Base-by-base conservation (phyloP, 225 moss, liverwort and hornwort genomes). In the Thuidium tamariscinum region DNA sequence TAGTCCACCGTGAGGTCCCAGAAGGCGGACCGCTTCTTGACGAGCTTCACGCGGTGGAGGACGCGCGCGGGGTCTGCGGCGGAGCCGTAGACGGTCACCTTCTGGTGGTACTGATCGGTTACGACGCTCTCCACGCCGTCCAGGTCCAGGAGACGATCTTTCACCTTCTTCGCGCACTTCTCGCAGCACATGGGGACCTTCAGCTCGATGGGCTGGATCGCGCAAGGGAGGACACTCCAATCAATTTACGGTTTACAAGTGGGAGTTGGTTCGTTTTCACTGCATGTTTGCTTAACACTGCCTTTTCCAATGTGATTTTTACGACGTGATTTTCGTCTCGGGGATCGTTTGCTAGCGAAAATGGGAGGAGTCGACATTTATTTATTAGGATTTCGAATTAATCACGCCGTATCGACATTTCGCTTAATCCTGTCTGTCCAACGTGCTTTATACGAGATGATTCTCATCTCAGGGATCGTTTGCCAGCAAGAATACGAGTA, bases 161-260 rank as follows among this genome's bases (percentile, higher is more conserved):
- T 90, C 48, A 91, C 90, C 78, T 91, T 91, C 85, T 86, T 91
- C 20, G 85, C 87, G 52, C 93, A 93, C 82, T 91, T 89, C 74
- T 93, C 89, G 74, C 91, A 90, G 90, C 87, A 93, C 90, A 93
- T 91, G 6, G 91, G 93, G 41, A 93, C 91, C 81, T 89, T 89
- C 72, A 93, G 73, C 85, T 93, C 88, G 76, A 91, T 85, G 21
- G 93, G 91, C 90, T 93, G 91, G 72, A 81, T 5, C 56, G 21
- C 56, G 21, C 46, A 51, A 48, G 25, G 30, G 36, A 57, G 21
- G 27, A 16, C 79, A 79, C 42, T 56, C 5, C 32, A n/a, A 16
- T 74, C 29, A 52, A 32, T 39, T 14, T n/a, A 13, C 49, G 49
- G 13, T 73, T 27, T 34, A 19, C 49, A 22, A 81, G 27, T 37